Conservation (phyloP, 371 early-diverging fungal species). For the Funneliformis caledonium region DNA sequence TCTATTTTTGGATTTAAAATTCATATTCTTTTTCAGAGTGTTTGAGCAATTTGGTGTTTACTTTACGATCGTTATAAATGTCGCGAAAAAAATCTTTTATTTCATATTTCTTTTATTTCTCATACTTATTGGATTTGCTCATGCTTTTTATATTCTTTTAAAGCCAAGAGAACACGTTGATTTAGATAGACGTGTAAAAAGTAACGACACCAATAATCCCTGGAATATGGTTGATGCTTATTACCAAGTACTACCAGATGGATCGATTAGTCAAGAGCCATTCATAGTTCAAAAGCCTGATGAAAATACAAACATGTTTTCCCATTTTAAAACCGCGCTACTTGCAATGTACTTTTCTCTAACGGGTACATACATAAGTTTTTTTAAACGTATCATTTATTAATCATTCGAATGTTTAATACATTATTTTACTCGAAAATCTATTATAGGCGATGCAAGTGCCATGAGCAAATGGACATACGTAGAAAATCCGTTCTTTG, state of each 20-base stretch:
- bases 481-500: neutral
- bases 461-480: neutral
- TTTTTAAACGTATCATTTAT: too few relatives aligned
- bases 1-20: conserved; percentile 10
- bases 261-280: neutral
- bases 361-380: neutral
- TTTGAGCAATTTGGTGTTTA: conserved; percentile 17
- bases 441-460: neutral
- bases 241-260: neutral
- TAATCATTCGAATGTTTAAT: too few relatives aligned
- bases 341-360: neutral
- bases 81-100: conserved; percentile 12
- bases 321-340: neutral
- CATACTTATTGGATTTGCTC: conserved; percentile 21
- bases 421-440: neutral
- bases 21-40: neutral
- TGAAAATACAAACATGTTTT: conserved; percentile 15
- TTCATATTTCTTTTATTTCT: neutral
- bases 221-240: neutral
- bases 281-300: neutral
- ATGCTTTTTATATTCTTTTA: conserved; percentile 8
- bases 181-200: neutral
- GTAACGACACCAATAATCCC: conserved; percentile 1
- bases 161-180: neutral
- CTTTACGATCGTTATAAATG: conserved; percentile 5